phyloP scores from a whole-genome alignment of 2,329 filamentous ascomycete species.

The Aspergillus novofumigatus region DNA sequence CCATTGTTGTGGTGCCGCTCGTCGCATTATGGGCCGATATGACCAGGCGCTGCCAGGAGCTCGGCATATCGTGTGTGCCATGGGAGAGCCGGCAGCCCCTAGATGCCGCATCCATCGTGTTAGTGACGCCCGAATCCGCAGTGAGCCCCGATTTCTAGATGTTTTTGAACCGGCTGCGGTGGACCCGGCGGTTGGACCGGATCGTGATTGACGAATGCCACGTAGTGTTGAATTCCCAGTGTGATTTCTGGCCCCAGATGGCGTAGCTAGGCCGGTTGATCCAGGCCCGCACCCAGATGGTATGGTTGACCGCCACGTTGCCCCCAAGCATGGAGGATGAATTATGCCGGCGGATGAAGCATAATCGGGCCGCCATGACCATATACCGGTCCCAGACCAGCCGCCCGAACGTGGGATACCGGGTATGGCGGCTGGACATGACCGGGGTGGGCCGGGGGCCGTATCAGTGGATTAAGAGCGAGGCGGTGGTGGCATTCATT shows the following conservation, averaged over 20 bases:
- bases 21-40: neutral
- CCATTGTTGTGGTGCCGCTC: neutral
- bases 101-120: conserved; percentile 4
- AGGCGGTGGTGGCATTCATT: neutral
- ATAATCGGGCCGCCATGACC: neutral
- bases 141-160: neutral
- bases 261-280: neutral
- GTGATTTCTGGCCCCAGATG: conserved; percentile 1
- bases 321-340: conserved; percentile 1
- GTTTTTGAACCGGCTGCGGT: conserved; percentile 1
- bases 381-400: neutral
- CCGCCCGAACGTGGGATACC: conserved; percentile 1
- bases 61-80: neutral
- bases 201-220: conserved; percentile 11
- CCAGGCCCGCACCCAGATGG: conserved; percentile 1
- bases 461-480: neutral
- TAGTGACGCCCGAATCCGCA: conserved; percentile 6
- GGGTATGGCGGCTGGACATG: neutral
- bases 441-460: neutral
- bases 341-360: neutral
- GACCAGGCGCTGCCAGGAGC: neutral
- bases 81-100: conserved; percentile 6
- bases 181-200: neutral
- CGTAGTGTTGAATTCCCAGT: conserved; percentile 3
- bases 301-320: conserved; percentile 11